phyloP scores from a whole-genome alignment of 164 flowering plant species.

The Dillenia suffruticosa region DNA sequence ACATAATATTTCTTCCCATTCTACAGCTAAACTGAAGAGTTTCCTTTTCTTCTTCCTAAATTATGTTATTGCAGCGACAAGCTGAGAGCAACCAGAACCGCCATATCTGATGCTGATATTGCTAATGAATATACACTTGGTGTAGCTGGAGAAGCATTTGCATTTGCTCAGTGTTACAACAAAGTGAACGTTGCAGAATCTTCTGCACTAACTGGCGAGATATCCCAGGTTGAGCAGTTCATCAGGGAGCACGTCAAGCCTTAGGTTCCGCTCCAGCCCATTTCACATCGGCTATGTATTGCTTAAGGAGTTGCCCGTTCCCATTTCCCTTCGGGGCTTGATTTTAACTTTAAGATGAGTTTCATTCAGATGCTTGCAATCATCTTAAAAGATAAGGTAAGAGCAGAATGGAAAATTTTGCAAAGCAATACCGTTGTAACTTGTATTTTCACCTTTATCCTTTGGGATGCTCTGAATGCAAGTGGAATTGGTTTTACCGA shows the following conservation, averaged over 20 bases:
- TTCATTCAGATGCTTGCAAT: too few relatives aligned
- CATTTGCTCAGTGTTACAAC: constrained; percentile 80
- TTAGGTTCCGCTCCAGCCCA: constrained; percentile 4
- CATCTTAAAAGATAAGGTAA: too few relatives aligned
- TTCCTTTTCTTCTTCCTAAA: neutral
- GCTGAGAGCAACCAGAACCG: constrained; percentile 76
- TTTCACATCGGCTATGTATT: too few relatives aligned
- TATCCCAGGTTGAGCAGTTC: constrained; percentile 69
- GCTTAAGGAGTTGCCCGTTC: too few relatives aligned
- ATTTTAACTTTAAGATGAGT: too few relatives aligned
- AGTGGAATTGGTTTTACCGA: too few relatives aligned
- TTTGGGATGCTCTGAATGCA: too few relatives aligned
- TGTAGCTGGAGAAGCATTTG: constrained; percentile 61
- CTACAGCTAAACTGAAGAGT: neutral
- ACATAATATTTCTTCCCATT: too few relatives aligned
- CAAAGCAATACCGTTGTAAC: too few relatives aligned
- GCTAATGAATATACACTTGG: constrained; percentile 72
- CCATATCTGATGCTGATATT: constrained; percentile 73
- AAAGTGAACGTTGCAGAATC: constrained; percentile 72
- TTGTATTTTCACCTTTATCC: too few relatives aligned
- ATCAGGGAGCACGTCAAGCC: constrained; percentile 73
- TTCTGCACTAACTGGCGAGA: constrained; percentile 79
- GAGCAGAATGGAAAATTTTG: too few relatives aligned
- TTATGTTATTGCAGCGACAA: constrained; percentile 59
- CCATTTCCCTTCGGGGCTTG: too few relatives aligned